Evolutionary conservation across 139 green algal species (phyloP).

Genomic region (Spirogloea muscicola): DNA sequence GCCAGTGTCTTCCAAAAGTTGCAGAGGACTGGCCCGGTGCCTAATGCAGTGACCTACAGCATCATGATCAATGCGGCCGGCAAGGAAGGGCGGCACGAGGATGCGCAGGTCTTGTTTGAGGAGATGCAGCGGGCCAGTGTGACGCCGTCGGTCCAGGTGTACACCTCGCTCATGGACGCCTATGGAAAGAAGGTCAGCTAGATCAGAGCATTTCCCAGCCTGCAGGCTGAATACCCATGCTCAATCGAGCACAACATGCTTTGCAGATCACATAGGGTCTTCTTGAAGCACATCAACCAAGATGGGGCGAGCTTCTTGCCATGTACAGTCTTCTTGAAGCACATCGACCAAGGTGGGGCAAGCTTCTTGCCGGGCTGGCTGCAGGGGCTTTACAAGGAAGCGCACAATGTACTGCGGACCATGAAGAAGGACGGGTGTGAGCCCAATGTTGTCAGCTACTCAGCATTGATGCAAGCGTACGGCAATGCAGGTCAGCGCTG

Average conservation of each 20-base stretch:
- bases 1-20: constrained; percentile 1
- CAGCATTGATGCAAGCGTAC: constrained; percentile 1
- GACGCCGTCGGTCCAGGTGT: constrained; percentile 15
- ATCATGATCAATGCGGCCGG: constrained; percentile 9
- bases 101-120: constrained; percentile 28
- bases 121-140: constrained; percentile 8
- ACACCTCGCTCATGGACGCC: constrained; percentile 16
- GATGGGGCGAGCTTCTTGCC: no score
- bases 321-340: no score
- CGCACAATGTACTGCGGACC: background rate
- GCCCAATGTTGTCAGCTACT: constrained; percentile 28
- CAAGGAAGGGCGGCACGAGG: constrained; percentile 20
- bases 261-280: no score
- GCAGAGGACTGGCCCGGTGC: constrained; percentile 3
- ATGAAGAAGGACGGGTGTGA: background rate
- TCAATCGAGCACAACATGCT: background rate
- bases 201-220: background rate
- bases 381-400: constrained; percentile 4
- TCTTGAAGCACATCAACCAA: no score
- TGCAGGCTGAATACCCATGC: background rate
- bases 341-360: background rate
- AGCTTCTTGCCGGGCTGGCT: no score
- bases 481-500: constrained; percentile 8
- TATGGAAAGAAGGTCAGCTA: constrained; percentile 21
- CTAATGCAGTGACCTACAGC: constrained; percentile 21